phyloP scores from a whole-genome alignment of 2,329 filamentous ascomycete genomes.

The Curvularia verruculosa region DNA sequence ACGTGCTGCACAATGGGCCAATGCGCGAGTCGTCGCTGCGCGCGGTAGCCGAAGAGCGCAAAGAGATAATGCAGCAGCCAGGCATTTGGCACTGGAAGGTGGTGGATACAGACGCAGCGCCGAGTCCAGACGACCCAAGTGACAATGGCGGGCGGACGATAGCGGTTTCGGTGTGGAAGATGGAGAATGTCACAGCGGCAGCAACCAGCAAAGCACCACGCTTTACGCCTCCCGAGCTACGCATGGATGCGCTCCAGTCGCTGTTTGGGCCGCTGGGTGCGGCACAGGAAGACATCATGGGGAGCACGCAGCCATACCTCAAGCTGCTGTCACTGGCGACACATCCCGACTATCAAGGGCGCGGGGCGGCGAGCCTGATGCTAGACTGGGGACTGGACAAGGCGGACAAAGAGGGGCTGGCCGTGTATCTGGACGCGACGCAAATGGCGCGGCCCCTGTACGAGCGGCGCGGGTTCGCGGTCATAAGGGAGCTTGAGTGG shows the following conservation, averaged over 20 bases:
- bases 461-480: constrained; percentile 38
- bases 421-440: constrained; percentile 51
- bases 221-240: constrained; percentile 73
- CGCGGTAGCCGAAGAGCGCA: constrained; percentile 31
- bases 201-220: constrained; percentile 56
- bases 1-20: constrained; percentile 31
- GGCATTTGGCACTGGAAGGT: constrained; percentile 43
- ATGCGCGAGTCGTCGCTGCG: constrained; percentile 36
- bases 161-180: constrained; percentile 38
- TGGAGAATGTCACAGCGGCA: constrained; percentile 21
- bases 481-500: constrained; percentile 29
- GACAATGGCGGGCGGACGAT: constrained; percentile 37
- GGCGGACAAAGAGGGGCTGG: constrained; percentile 49
- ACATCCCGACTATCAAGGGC: constrained; percentile 49
- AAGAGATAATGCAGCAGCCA: constrained; percentile 28
- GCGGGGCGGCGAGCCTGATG: constrained; percentile 48
- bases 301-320: constrained; percentile 24
- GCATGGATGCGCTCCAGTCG: constrained; percentile 35
- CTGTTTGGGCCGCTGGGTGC: constrained; percentile 32
- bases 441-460: constrained; percentile 49
- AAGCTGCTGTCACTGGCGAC: constrained; percentile 44
- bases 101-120: constrained; percentile 36
- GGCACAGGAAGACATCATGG: constrained; percentile 38
- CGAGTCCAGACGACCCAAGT: constrained; percentile 29
- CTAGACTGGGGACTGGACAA: constrained; percentile 49